Evolutionary conservation across 495 filamentous ascomycete genomes (phyloP).

Genomic region (Usnea hakonensis): DNA sequence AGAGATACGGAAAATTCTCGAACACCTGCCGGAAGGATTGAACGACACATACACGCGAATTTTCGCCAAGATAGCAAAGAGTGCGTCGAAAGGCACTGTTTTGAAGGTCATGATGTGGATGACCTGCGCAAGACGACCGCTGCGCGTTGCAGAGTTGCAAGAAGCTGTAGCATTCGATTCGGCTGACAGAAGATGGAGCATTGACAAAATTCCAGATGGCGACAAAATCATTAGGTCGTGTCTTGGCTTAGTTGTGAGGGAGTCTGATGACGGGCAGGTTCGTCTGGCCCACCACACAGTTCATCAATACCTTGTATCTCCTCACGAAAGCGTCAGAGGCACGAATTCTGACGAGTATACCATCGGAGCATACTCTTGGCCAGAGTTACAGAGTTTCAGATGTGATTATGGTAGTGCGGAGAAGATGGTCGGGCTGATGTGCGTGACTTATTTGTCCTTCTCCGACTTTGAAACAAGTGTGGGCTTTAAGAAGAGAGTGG

Average conservation of each 20-base stretch:
- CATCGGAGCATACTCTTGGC: background rate
- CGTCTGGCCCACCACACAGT: conserved; percentile 33
- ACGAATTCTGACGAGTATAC: background rate
- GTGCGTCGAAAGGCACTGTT: background rate
- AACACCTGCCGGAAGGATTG: conserved; percentile 24
- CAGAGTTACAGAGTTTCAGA: background rate
- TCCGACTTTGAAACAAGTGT: background rate
- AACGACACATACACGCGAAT: conserved; percentile 24
- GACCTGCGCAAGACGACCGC: conserved; percentile 26
- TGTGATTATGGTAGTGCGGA: background rate
- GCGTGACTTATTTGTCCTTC: background rate
- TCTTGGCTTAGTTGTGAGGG: conserved; percentile 28
- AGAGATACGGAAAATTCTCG: conserved; percentile 17
- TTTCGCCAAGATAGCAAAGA: conserved; percentile 18
- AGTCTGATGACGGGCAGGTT: conserved; percentile 22
- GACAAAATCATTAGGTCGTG: conserved; percentile 29
- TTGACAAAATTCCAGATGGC: conserved; percentile 24
- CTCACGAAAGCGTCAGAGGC: background rate
- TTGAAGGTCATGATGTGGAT: conserved; percentile 21
- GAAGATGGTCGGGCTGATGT: background rate
- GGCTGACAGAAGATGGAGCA: conserved; percentile 24
- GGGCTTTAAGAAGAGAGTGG: background rate
- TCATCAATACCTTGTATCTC: conserved; percentile 25
- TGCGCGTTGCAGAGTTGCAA: conserved; percentile 30
- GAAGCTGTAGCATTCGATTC: conserved; percentile 32